A percentile compares a stretch with the other conserved stretches of the same genome.
Evolutionary conservation across 2,329 filamentous ascomycete species (phyloP).

Genomic region (Magnaporthiopsis incrustans): DNA sequence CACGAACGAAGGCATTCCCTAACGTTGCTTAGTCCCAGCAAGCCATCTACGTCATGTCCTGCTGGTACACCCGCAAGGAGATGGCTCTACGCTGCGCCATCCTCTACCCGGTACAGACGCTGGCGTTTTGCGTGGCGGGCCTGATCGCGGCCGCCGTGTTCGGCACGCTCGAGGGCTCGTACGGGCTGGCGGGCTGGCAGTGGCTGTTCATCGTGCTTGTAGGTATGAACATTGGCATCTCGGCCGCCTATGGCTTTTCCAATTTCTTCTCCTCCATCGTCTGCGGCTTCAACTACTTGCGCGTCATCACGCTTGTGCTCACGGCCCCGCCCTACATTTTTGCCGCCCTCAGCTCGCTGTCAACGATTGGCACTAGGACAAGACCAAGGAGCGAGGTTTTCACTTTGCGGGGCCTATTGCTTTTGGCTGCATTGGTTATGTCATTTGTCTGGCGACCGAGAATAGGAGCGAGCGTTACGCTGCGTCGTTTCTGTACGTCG

Average conservation of each 20-base stretch:
- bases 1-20: neutral
- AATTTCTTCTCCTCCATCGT: conserved; percentile 24
- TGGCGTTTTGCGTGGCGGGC: conserved; percentile 60
- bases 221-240: conserved; percentile 50
- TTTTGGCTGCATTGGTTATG: neutral
- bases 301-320: conserved; percentile 33
- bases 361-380: conserved; percentile 1
- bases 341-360: conserved; percentile 19
- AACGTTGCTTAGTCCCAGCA: conserved; percentile 13
- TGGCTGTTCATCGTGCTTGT: conserved; percentile 24
- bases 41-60: conserved; percentile 33
- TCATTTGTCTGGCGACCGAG: conserved; percentile 1
- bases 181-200: conserved; percentile 42
- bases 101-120: conserved; percentile 49
- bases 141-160: conserved; percentile 52
- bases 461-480: neutral
- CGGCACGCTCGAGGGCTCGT: conserved; percentile 35
- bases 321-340: conserved; percentile 38
- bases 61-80: conserved; percentile 61
- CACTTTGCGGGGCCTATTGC: conserved; percentile 1
- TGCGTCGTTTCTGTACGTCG: conserved; percentile 3
- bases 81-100: conserved; percentile 51
- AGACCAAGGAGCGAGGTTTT: conserved; percentile 1
- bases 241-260: conserved; percentile 11
- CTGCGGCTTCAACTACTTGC: conserved; percentile 22